A percentile compares a stretch with the other conserved stretches of the same genome.
Conservation (phyloP, 1,139 yeast species). For the Lodderomyces theae region DNA sequence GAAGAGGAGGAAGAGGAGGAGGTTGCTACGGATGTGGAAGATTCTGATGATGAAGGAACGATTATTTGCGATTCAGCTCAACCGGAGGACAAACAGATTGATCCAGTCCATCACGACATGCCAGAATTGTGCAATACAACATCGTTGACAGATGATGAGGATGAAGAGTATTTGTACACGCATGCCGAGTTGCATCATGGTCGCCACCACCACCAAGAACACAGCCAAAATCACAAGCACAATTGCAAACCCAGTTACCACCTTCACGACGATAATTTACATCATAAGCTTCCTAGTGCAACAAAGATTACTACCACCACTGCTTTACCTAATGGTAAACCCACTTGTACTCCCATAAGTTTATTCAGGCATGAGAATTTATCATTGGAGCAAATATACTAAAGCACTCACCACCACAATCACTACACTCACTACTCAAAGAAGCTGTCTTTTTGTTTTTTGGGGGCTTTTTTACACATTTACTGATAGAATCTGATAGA, state of each 20-base stretch:
- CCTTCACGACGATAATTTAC: too few relatives aligned
- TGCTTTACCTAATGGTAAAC: conserved; percentile 3
- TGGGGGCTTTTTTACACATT: neutral
- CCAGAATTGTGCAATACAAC: conserved; percentile 27
- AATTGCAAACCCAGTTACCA: neutral
- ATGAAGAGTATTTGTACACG: neutral
- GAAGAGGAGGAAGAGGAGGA: conserved; percentile 18
- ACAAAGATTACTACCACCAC: conserved; percentile 1
- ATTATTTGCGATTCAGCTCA: neutral
- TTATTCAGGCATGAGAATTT: conserved; percentile 11
- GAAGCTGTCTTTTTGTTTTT: neutral
- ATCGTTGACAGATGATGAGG: conserved; percentile 25
- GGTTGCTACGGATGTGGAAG: conserved; percentile 13
- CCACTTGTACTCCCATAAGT: conserved; percentile 5
- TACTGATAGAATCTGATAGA: neutral
- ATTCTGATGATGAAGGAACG: conserved; percentile 11
- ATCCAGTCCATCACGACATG: conserved; percentile 4
- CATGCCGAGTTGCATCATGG: neutral
- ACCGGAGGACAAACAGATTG: conserved; percentile 3
- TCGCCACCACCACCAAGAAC: neutral
- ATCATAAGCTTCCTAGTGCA: too few relatives aligned
- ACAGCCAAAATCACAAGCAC: neutral
- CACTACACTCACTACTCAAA: too few relatives aligned
- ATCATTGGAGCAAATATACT: conserved; percentile 11
- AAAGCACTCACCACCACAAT: neutral